A percentile compares a stretch with the other conserved stretches of the same genome.
phyloP scores from a whole-genome alignment of 164 flowering plant species.

The Amborella trichopoda region DNA sequence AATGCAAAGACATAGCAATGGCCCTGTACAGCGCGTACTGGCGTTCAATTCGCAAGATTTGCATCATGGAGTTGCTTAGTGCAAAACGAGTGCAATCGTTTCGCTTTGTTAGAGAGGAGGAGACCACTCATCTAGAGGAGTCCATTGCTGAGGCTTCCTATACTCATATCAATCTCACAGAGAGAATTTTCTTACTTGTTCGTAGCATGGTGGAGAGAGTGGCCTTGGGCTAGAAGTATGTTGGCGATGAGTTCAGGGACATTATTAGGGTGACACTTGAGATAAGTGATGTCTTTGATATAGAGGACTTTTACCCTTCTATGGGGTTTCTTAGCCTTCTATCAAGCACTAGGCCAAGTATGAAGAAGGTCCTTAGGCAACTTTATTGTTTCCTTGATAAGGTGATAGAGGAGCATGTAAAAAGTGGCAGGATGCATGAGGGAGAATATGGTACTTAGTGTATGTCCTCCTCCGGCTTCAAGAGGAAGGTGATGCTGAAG shows the following conservation, averaged over 20 bases:
- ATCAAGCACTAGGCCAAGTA: conserved; percentile 11
- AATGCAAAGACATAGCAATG: conserved; percentile 4
- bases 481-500: conserved; percentile 6
- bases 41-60: conserved; percentile 10
- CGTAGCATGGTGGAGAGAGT: conserved; percentile 16
- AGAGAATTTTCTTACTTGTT: conserved; percentile 9
- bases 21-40: conserved; percentile 13
- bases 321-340: conserved; percentile 10
- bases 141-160: conserved; percentile 4
- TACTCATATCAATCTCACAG: conserved; percentile 8
- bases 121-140: conserved; percentile 7
- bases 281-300: conserved; percentile 16
- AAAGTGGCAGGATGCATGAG: not conserved
- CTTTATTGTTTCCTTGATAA: conserved; percentile 12
- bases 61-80: conserved; percentile 7
- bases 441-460: conserved; percentile 7
- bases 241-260: conserved; percentile 22
- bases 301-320: conserved; percentile 19
- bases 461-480: conserved; percentile 17
- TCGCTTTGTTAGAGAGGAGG: conserved; percentile 9
- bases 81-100: conserved; percentile 9
- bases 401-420: conserved; percentile 14
- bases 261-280: conserved; percentile 1
- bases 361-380: conserved; percentile 10
- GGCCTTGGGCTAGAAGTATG: conserved; percentile 25